Percentiles rank a stretch among this genome's conserved stretches.
phyloP scores from a whole-genome alignment of 495 filamentous ascomycete species.

The Thermochaetoides thermophila region DNA sequence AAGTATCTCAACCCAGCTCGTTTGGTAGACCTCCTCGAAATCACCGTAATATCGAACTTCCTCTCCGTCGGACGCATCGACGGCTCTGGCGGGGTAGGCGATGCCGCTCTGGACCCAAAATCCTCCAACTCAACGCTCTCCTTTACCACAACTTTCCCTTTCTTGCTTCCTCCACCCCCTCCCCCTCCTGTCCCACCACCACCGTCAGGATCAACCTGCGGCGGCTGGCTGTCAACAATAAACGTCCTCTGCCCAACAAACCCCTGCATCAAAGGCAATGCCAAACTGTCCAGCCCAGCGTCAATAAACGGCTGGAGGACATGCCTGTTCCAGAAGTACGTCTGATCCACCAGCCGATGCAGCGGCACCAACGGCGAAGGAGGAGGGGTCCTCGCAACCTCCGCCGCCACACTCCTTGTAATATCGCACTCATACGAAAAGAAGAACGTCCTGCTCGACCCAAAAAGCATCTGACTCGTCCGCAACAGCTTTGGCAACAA shows the following conservation, averaged over 20 bases:
- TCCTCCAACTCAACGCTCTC: slow-evolving; percentile 29
- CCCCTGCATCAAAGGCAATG: slow-evolving; percentile 81
- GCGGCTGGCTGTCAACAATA: slow-evolving; percentile 37
- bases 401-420: slow-evolving; percentile 45
- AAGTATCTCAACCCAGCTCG: slow-evolving; percentile 82
- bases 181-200: no score
- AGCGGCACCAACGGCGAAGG: slow-evolving; percentile 37
- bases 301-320: slow-evolving; percentile 61
- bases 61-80: slow-evolving; percentile 26
- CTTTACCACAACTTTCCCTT: no score
- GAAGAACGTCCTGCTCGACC: slow-evolving; percentile 68
- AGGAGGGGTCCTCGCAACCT: slow-evolving; percentile 17
- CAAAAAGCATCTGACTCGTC: slow-evolving; percentile 66
- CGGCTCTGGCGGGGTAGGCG: slow-evolving; percentile 7
- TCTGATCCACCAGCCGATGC: slow-evolving; percentile 56
- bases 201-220: slow-evolving; percentile 24
- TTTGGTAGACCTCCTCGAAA: slow-evolving; percentile 71
- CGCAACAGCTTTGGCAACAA: slow-evolving; percentile 73
- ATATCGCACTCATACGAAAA: slow-evolving; percentile 89
- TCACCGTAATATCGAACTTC: slow-evolving; percentile 62
- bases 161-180: no score
- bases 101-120: slow-evolving; percentile 9
- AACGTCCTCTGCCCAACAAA: slow-evolving; percentile 86
- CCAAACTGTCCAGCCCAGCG: slow-evolving; percentile 45
- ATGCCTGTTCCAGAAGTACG: slow-evolving; percentile 83